A percentile compares a stretch with the other conserved stretches of the same genome.
Conservation (phyloP, 2,329 filamentous ascomycete genomes). For the Beauveria rudraprayagi region DNA sequence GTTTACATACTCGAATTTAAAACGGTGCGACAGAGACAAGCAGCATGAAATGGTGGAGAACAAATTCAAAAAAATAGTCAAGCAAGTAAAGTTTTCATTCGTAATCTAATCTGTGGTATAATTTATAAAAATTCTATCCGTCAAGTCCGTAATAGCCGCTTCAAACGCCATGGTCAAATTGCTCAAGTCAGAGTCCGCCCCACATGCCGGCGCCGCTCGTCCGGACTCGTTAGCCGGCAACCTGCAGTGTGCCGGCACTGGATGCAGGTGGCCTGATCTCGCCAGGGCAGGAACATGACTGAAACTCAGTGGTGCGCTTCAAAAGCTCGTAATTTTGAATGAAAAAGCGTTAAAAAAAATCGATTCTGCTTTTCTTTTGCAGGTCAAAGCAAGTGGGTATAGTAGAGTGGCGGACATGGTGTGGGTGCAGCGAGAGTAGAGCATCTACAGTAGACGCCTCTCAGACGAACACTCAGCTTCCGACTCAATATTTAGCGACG, state of each 20-base stretch:
- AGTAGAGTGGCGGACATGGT: neutral
- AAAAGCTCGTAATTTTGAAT: no score
- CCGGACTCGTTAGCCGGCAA: neutral
- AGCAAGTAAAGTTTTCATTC: neutral
- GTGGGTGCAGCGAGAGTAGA: neutral
- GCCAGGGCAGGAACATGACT: neutral
- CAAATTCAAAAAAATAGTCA: neutral
- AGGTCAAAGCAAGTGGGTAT: neutral
- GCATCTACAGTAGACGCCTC: neutral
- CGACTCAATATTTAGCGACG: neutral
- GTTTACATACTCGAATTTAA: neutral
- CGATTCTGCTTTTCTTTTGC: neutral
- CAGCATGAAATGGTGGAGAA: neutral
- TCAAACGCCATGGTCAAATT: neutral
- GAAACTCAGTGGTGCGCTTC: no score
- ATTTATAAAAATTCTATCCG: conserved; percentile 2
- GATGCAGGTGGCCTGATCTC: neutral
- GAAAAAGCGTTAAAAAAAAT: no score
- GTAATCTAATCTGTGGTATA: conserved; percentile 5
- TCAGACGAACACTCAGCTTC: neutral
- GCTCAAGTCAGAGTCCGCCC: conserved; percentile 2
- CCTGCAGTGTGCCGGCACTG: neutral
- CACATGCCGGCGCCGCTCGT: conserved; percentile 4
- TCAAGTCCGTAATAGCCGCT: conserved; percentile 7
- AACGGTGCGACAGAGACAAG: neutral